Conservation (phyloP, 768 basidiomycete species). For the Mycena leptocephala region DNA sequence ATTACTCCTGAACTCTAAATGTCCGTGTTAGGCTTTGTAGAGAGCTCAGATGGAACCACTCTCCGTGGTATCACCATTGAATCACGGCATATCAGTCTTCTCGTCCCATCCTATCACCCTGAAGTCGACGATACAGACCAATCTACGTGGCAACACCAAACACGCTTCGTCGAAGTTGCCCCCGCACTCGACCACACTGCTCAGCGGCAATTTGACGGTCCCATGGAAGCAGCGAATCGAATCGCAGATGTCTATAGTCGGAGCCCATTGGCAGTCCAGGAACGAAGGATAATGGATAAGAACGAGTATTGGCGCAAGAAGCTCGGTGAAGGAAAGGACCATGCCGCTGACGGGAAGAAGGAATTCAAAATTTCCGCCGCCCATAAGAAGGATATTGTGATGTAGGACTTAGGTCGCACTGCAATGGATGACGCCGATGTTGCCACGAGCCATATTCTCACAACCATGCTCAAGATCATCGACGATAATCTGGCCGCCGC, state of each 20-base stretch:
- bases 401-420: background rate
- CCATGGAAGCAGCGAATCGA: background rate
- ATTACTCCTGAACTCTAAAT: too few relatives aligned
- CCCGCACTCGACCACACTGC: slow-evolving; percentile 13
- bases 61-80: slow-evolving; percentile 40
- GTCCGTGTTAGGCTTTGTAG: slow-evolving; percentile 38
- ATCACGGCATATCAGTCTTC: slow-evolving; percentile 35
- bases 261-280: slow-evolving; percentile 10
- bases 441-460: background rate
- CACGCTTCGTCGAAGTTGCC: slow-evolving; percentile 12
- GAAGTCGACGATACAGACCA: slow-evolving; percentile 32
- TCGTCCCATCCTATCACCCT: slow-evolving; percentile 30
- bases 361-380: slow-evolving; percentile 1
- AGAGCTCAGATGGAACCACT: slow-evolving; percentile 46
- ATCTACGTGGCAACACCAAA: slow-evolving; percentile 31
- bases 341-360: slow-evolving; percentile 24
- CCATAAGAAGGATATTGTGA: slow-evolving; percentile 1
- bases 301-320: slow-evolving; percentile 24
- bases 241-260: slow-evolving; percentile 11
- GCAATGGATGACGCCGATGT: background rate
- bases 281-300: slow-evolving; percentile 12
- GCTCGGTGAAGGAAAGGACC: slow-evolving; percentile 13
- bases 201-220: slow-evolving; percentile 4
- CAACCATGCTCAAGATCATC: background rate
- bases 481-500: background rate